Evolutionary conservation across 495 filamentous ascomycete genomes (phyloP).

Genomic region (Aspergillus olivimuriae): DNA sequence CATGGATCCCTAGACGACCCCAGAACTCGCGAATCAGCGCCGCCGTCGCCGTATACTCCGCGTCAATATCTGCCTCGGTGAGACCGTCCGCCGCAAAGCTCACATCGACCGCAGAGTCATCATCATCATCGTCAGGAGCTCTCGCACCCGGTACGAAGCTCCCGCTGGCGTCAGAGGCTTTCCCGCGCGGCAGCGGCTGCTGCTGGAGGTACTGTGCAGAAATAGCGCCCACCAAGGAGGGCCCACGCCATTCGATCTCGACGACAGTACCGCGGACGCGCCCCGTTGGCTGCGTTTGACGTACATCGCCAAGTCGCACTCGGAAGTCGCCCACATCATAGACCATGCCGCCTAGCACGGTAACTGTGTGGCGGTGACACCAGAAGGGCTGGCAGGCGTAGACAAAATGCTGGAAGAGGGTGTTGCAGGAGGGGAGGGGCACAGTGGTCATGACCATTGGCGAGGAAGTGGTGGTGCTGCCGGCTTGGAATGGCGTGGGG

Average conservation of each 20-base stretch:
- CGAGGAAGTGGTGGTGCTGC: conserved; percentile 1
- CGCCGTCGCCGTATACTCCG: conserved; percentile 35
- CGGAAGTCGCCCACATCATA: conserved; percentile 42
- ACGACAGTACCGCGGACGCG: conserved; percentile 37
- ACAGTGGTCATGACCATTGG: conserved; percentile 39
- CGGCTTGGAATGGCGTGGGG: background rate
- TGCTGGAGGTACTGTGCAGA: conserved; percentile 5
- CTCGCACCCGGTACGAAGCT: no score
- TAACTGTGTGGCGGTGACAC: conserved; percentile 35
- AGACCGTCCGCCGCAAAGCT: conserved; percentile 20
- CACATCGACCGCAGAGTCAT: conserved; percentile 26
- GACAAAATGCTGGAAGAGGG: conserved; percentile 38
- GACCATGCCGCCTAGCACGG: conserved; percentile 33
- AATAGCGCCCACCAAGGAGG: conserved; percentile 30
- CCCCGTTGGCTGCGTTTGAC: conserved; percentile 33
- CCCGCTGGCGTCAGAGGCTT: no score
- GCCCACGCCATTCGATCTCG: conserved; percentile 39
- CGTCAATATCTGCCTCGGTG: conserved; percentile 36
- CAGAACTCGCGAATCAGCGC: conserved; percentile 40
- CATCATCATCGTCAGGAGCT: conserved; percentile 11
- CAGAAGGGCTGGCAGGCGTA: conserved; percentile 43
- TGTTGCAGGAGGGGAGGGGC: conserved; percentile 24
- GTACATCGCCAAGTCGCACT: conserved; percentile 39
- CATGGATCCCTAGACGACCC: conserved; percentile 26
- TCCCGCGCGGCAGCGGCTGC: background rate